These are phyloP conservation scores for Penicillium digitatum DNA, from an alignment of 2,329 filamentous ascomycete species.

Conservation along the genomic window DNA sequence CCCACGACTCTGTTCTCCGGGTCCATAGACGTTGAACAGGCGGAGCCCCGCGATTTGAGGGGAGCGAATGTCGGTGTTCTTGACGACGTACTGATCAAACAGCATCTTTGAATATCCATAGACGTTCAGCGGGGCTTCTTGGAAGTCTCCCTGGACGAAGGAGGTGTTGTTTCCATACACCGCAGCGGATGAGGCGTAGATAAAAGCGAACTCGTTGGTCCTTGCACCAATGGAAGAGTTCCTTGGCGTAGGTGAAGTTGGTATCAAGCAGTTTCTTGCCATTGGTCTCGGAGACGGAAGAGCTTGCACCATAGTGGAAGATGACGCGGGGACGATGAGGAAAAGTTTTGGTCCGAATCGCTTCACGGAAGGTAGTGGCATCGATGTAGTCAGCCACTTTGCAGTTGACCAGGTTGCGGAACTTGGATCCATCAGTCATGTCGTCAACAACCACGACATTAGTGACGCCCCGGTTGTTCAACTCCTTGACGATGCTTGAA, in stretches of 20 bases:
- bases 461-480: not conserved
- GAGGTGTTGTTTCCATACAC: not conserved
- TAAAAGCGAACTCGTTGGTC: not conserved
- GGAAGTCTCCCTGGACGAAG: not conserved
- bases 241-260: conserved; percentile 7
- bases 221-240: conserved; percentile 6
- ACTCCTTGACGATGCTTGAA: conserved; percentile 2
- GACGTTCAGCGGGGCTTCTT: not conserved
- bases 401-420: not conserved
- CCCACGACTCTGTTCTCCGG: not conserved
- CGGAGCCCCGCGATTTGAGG: not conserved
- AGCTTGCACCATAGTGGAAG: not conserved
- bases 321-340: not conserved
- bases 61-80: not conserved
- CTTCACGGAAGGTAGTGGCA: not conserved
- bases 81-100: conserved; percentile 1
- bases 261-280: not conserved
- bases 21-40: conserved; percentile 5
- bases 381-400: conserved; percentile 1
- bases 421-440: conserved; percentile 3
- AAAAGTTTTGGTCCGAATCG: not conserved
- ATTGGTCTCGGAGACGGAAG: not conserved
- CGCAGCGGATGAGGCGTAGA: conserved; percentile 3
- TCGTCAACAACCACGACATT: conserved; percentile 3
- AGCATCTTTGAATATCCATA: conserved; percentile 4